phyloP scores from a whole-genome alignment of 805 yeast species.

The Pichia heedii region DNA sequence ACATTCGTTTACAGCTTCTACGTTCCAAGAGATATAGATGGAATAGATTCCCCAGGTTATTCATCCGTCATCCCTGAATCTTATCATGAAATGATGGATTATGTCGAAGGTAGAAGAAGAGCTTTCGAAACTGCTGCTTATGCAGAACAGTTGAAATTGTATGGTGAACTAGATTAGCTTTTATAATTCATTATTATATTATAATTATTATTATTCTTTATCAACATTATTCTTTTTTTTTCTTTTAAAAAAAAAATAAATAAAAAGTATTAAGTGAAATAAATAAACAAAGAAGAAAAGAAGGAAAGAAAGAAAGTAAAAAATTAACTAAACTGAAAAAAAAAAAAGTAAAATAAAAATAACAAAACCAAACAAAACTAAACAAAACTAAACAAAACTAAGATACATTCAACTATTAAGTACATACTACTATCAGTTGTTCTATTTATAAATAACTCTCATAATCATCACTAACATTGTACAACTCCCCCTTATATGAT shows the following conservation, averaged over 20 bases:
- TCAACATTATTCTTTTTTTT: too few species aligned
- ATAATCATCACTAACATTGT: neutral
- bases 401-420: too few species aligned
- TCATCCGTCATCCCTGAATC: constrained; percentile 78
- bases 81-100: constrained; percentile 87
- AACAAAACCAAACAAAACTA: neutral
- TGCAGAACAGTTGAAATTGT: constrained; percentile 36
- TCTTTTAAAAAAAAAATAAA: too few species aligned
- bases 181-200: too few species aligned
- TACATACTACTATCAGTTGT: too few species aligned
- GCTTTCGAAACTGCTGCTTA: constrained; percentile 73
- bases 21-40: constrained; percentile 52
- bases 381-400: neutral
- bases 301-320: neutral
- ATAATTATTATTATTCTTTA: too few species aligned
- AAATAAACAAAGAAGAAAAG: too few species aligned
- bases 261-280: too few species aligned
- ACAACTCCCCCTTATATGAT: constrained; percentile 8
- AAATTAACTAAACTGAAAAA: neutral
- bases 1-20: constrained; percentile 83
- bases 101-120: constrained; percentile 83
- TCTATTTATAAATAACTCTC: neutral
- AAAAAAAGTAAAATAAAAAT: neutral
- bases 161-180: constrained; percentile 11
- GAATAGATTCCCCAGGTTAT: constrained; percentile 43